Evolutionary conservation across 805 yeast genomes (phyloP), one percentile per base, ranked within the genome.

Genomic region (Hanseniaspora vineae): DNA sequence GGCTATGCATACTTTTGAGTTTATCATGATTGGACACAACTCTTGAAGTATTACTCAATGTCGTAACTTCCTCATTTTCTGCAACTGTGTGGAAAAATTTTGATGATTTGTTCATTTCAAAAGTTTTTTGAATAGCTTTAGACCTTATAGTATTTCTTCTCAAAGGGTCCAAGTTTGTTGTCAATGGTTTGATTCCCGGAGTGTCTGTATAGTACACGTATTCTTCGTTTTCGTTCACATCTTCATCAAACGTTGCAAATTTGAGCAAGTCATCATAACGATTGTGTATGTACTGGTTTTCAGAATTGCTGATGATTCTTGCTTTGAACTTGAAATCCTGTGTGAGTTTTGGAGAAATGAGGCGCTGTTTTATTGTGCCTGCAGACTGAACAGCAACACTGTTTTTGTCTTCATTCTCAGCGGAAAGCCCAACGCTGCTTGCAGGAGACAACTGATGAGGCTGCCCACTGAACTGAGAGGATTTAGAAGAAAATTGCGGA

Each of bases 271-370:
- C 50, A 18, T 52, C 51, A 11, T 47, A 47, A 12, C 18, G 15
- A 18, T 48, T 33, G n/a, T 19, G 32, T 13, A 42, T 42, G 5
- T 47, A 35, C 4, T 50, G 50, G 29, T 49, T 44, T 39, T 49
- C 49, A 42, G 55, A 51, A 12, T 55, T 51, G 35, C 58, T 55
- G 6, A 57, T 50, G 14, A 57, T 48, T 35, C 60, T 55, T 8
- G 66, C 60, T 51, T 57, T 61, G 42, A 60, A 60, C 19, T 52
- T 58, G 39, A 59, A 61, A 12, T 47, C 40, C 17, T 37, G 40
- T 4, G 17, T n/a, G n/a, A 37, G 11, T 15, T 37, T 37, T n/a
- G 40, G 40, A 14, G 40, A 37, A n/a, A 37, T 15, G 8, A 23
- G 29, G 6, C n/a, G 6, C 29, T 23, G 29, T 23, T 23, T 23